Base-by-base conservation (phyloP, 352 stramenopile genomes). In the Phytophthora fragariaefolia region DNA sequence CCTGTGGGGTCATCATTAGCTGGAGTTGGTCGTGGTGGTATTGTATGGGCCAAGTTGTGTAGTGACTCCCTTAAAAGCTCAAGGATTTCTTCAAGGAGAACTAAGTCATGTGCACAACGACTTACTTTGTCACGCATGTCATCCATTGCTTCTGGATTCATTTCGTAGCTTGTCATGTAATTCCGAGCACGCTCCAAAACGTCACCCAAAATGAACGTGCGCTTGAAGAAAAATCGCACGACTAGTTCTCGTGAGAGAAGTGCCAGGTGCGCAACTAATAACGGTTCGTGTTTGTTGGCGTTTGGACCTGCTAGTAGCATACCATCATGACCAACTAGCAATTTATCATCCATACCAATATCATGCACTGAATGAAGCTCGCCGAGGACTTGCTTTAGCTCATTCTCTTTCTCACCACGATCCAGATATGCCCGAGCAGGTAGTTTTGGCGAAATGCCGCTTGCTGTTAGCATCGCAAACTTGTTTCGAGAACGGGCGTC, bases 381-480 rank as follows among this genome's bases (percentile, higher is more conserved):
- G 4, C 96, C 96, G 22, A 98, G 74, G 17, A 98, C 79, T 63
- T 98, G 90, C 76, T 99, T 98, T 17, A 99, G 82, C 73, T 99
- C 97, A 64, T 99, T 99, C 63, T 99, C 96, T 48, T 98, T 98
- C 64, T 99, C 93, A 40, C 92, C 93, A 40, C 96, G 95, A 69
- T 99, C 96, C 69, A 99, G 91, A 80, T 98, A 99, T 56, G 98
- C 96, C 59, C 96, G 85, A 8, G 96, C 96, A 7, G 94, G 95
- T 1, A 99, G 80, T 72, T 98, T 97, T 1, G 97, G 97, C 6
- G 92, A 97, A 30, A 99, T 99, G 48, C 98, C 93, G 54, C 96
- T 96, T n/a, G 97, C 97, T 22, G 98, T 98, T 48, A 99, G 97
- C 18, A 99, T 69, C 58, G 98, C 98, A 66, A 99, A 97, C 64